phyloP scores from a whole-genome alignment of 805 yeast genomes.

The Myxozyma neotropica region DNA sequence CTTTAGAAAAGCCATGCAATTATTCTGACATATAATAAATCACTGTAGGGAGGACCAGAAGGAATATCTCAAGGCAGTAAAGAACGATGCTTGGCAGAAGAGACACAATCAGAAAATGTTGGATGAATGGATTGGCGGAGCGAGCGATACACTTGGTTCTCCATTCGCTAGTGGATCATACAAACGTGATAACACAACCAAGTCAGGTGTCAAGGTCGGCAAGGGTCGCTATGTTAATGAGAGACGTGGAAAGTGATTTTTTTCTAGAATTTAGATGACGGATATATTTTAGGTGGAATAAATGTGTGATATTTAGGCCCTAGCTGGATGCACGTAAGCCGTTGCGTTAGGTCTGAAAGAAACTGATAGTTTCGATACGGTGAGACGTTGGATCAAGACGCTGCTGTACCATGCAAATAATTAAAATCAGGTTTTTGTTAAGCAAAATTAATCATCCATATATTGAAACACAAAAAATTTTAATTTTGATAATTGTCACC shows the following conservation, averaged over 20 bases:
- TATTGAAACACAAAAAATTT: no score
- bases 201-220: constrained; percentile 76
- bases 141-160: constrained; percentile 77
- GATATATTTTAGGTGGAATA: background rate
- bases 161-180: constrained; percentile 78
- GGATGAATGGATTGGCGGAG: constrained; percentile 93
- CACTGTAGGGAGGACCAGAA: constrained; percentile 76
- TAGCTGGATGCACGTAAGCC: no score
- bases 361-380: no score
- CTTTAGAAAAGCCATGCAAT: background rate
- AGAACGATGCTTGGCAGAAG: constrained; percentile 84
- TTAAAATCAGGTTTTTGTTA: no score
- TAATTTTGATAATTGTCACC: no score
- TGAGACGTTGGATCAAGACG: no score
- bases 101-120: constrained; percentile 82
- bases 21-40: background rate
- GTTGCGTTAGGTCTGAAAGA: no score
- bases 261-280: background rate
- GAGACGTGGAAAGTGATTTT: constrained; percentile 20
- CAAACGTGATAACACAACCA: constrained; percentile 47
- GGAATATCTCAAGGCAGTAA: constrained; percentile 85
- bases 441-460: no score
- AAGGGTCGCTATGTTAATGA: constrained; percentile 77
- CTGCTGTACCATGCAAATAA: no score
- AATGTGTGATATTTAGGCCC: background rate